phyloP scores from a whole-genome alignment of 139 green algal species.

The Coccomyxa sp. region DNA sequence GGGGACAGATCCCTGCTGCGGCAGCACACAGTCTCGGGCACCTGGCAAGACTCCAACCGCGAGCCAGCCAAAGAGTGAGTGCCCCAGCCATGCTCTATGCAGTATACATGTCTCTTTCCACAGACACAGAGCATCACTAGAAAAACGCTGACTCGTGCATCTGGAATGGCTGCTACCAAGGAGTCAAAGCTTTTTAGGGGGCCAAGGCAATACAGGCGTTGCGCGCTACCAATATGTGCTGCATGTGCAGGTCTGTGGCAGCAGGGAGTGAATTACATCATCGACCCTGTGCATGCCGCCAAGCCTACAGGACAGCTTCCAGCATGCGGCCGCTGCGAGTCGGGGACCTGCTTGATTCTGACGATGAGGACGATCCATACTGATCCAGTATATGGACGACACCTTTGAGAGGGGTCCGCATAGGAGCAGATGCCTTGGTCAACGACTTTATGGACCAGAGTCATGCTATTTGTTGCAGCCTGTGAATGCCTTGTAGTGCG shows the following conservation, averaged over 20 bases:
- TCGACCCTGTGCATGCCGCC: background rate
- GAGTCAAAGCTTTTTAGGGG: too few species aligned
- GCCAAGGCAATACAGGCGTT: too few species aligned
- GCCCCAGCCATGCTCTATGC: background rate
- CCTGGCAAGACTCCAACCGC: background rate
- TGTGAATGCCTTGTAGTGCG: too few species aligned
- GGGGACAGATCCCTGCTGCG: background rate
- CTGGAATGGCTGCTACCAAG: background rate
- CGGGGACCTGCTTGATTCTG: background rate
- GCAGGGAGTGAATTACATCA: background rate
- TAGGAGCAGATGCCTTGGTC: too few species aligned
- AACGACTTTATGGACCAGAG: too few species aligned
- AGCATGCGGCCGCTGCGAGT: background rate
- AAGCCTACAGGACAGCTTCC: background rate
- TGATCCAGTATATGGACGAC: too few species aligned
- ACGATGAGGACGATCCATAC: background rate
- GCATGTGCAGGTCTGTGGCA: background rate
- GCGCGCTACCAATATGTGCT: background rate
- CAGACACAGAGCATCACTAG: background rate
- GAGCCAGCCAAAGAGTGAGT: background rate
- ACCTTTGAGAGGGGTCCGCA: too few species aligned
- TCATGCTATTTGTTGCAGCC: too few species aligned
- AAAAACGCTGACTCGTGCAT: background rate
- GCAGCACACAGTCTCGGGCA: background rate
- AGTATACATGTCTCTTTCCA: background rate